Conservation (phyloP, 2,329 filamentous ascomycete genomes). For the Aspergillus ochraceoroseus region DNA sequence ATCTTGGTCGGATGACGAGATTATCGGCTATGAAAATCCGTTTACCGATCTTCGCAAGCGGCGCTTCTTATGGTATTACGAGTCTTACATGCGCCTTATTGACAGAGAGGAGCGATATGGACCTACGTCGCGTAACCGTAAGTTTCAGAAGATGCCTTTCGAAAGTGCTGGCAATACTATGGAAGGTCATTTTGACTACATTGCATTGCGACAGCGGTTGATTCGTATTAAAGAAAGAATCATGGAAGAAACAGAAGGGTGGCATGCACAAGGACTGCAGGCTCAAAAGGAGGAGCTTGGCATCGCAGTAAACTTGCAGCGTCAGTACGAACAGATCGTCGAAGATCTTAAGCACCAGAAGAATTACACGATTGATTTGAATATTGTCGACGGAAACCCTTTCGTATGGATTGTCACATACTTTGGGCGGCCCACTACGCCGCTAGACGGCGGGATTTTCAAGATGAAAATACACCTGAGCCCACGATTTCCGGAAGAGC, state of each 20-base stretch:
- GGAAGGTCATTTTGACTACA: slow-evolving; percentile 81
- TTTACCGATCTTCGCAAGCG: slow-evolving; percentile 89
- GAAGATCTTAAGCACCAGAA: slow-evolving; percentile 68
- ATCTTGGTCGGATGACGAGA: slow-evolving; percentile 45
- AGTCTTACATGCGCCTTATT: slow-evolving; percentile 72
- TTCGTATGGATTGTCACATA: slow-evolving; percentile 87
- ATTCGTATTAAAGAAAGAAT: slow-evolving; percentile 63
- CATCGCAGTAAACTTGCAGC: slow-evolving; percentile 73
- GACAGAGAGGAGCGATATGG: slow-evolving; percentile 48
- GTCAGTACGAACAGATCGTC: slow-evolving; percentile 78
- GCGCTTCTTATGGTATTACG: slow-evolving; percentile 92
- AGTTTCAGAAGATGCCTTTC: slow-evolving; percentile 82
- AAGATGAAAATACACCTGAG: slow-evolving; percentile 74
- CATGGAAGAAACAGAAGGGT: slow-evolving; percentile 64
- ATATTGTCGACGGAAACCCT: slow-evolving; percentile 73
- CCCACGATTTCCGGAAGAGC: slow-evolving; percentile 78
- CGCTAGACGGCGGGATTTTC: slow-evolving; percentile 87
- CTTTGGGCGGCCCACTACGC: slow-evolving; percentile 87
- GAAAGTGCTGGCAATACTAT: slow-evolving; percentile 72
- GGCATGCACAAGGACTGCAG: slow-evolving; percentile 64
- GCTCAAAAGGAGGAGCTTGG: slow-evolving; percentile 63
- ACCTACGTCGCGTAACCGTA: slow-evolving; percentile 54
- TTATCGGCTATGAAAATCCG: slow-evolving; percentile 60
- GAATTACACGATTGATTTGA: slow-evolving; percentile 66
- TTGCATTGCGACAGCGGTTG: slow-evolving; percentile 65